Evolutionary conservation across 768 basidiomycete genomes (phyloP), one percentile per base, ranked within the genome.

Genomic region (Agaricus sinodeliciosus): DNA sequence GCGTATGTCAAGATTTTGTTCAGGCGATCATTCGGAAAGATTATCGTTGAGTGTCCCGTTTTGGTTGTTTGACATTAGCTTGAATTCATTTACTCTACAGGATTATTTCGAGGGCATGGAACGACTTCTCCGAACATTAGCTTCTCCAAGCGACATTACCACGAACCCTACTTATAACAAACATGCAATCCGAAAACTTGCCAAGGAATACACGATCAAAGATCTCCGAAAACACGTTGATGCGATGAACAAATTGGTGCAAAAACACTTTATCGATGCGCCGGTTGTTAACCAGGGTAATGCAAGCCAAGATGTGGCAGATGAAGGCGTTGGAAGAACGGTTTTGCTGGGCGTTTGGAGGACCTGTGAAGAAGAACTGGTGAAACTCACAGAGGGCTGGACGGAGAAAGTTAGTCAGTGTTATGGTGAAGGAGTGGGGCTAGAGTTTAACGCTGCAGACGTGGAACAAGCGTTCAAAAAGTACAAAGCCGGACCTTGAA

Each of bases 21-120:
- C 15, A 78, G 94, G 36, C 73, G 93, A 55, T 90, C 93, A 0
- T 90, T 98, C 62, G 75, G 84, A 2, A 91, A 87, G 65, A 77
- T 95, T 52, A 86, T 94, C 54, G 94, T 94, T 39, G 27, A 18
- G 18, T 15, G 45, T 40, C 44, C 37, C 3, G 59, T 15, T 16
- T 51, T 40, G 40, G 19, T 27, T 6, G 27, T 18, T 13, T 34
- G 22, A 13, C 18, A 27, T 40, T 43, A 8, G 16, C 28, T 27
- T 18, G 3, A 16, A 3, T 31, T 8, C 3, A 8, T 31, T 28
- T 18, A 15, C 11, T n/a, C 28, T 15, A 25, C 65, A 96, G 94
- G 95, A 97, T 65, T 96, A 87, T 68, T 96, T 97, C 59, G 91
- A 96, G 43, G 92, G 90, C 4, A 74, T 96, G 36, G 93, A 97